Percentiles rank a stretch among this genome's conserved stretches.
phyloP scores from a whole-genome alignment of 805 yeast species.

The Candida sithepensis region DNA sequence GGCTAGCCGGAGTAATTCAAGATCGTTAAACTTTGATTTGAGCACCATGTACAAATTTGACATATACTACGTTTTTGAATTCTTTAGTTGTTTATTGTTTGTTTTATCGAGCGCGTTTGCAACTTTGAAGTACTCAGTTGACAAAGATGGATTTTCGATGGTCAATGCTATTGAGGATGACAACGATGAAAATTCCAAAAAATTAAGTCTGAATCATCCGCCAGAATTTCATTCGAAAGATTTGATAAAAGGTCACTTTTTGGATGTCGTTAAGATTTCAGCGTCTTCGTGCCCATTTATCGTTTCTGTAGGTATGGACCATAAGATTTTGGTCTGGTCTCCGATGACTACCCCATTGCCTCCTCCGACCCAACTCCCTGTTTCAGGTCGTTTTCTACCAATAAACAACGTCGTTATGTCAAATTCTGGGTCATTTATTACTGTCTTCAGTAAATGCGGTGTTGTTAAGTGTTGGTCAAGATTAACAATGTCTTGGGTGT shows the following conservation, averaged over 20 bases:
- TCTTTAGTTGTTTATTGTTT: constrained; percentile 47
- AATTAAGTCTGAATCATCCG: constrained; percentile 12
- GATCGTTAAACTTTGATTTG: constrained; percentile 19
- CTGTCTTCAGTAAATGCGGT: constrained; percentile 51
- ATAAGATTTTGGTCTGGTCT: constrained; percentile 69
- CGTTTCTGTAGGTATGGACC: constrained; percentile 72
- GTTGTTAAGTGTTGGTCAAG: constrained; percentile 61
- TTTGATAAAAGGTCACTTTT: constrained; percentile 46
- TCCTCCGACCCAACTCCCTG: constrained; percentile 41
- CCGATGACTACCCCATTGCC: constrained; percentile 51
- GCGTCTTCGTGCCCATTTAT: constrained; percentile 63
- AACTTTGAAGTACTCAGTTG: constrained; percentile 38
- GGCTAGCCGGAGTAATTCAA: not conserved
- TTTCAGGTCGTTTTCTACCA: constrained; percentile 53
- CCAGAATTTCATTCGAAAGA: constrained; percentile 34
- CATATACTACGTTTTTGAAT: constrained; percentile 52
- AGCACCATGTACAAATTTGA: constrained; percentile 42
- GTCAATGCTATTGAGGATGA: constrained; percentile 7
- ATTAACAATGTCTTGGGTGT: constrained; percentile 48
- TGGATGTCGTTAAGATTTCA: constrained; percentile 61
- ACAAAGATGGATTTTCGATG: constrained; percentile 19
- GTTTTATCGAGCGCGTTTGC: constrained; percentile 47
- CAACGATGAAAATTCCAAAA: constrained; percentile 5
- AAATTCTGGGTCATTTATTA: constrained; percentile 54
- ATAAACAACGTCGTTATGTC: constrained; percentile 55